Evolutionary conservation across 805 yeast genomes (phyloP).

Genomic region (Pichia scutulata): DNA sequence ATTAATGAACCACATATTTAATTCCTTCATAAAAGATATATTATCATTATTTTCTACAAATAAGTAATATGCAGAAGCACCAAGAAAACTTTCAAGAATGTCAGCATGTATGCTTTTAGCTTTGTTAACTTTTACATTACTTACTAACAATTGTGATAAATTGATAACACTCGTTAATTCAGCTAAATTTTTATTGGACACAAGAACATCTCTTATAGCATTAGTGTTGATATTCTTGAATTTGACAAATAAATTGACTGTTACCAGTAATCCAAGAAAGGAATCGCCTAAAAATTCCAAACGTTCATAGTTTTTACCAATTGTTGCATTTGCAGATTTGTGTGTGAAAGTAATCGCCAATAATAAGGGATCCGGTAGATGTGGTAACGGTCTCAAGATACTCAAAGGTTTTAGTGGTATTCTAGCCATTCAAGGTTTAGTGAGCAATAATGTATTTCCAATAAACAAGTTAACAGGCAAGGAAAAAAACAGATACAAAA

Average conservation of each 20-base stretch:
- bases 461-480: too few relatives aligned
- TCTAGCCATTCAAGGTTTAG: not conserved
- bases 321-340: not conserved
- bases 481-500: too few relatives aligned
- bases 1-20: not conserved
- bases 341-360: not conserved
- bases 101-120: not conserved
- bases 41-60: not conserved
- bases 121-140: too few relatives aligned
- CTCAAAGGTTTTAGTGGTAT: too few relatives aligned
- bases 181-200: not conserved
- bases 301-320: constrained; percentile 1
- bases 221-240: not conserved
- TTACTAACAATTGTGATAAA: not conserved
- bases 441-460: too few relatives aligned
- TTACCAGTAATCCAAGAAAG: not conserved
- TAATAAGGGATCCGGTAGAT: not conserved
- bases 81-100: constrained; percentile 1
- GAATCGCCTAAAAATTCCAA: constrained; percentile 5
- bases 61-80: not conserved
- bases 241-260: not conserved
- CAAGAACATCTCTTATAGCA: not conserved
- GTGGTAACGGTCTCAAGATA: not conserved
- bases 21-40: too few relatives aligned
- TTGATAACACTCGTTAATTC: not conserved